Percentiles rank a stretch among this genome's conserved stretches.
Evolutionary conservation across 345 rosid genomes (phyloP).

Genomic region (Populus euphratica): DNA sequence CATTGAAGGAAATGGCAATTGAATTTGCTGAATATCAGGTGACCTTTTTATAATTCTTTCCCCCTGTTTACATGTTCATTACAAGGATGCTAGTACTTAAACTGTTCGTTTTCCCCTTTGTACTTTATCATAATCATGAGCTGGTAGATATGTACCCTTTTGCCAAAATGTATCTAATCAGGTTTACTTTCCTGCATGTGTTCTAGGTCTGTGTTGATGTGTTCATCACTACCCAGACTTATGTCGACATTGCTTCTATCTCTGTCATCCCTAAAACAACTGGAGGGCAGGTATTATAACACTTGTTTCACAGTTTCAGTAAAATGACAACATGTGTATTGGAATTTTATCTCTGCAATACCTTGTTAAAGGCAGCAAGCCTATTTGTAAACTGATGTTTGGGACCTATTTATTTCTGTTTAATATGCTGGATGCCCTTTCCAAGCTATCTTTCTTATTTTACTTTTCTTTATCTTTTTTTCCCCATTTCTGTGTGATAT

Average conservation of each 20-base stretch:
- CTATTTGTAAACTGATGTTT: not conserved
- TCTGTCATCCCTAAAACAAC: constrained; percentile 87
- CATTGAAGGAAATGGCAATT: constrained; percentile 87
- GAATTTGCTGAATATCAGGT: constrained; percentile 99
- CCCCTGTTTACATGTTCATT: not conserved
- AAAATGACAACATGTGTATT: not conserved
- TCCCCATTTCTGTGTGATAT: not conserved
- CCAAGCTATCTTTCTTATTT: not conserved
- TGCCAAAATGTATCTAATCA: not conserved
- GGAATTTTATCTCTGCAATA: not conserved
- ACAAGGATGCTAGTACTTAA: not conserved
- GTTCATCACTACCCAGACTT: constrained; percentile 81
- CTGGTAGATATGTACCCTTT: not conserved
- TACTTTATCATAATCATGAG: constrained; percentile 1
- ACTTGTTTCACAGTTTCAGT: not conserved
- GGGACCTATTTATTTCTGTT: not conserved
- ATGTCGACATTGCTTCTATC: constrained; percentile 86
- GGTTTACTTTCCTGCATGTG: not conserved
- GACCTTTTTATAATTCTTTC: constrained; percentile 8
- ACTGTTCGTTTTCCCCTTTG: not conserved
- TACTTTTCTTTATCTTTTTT: not conserved
- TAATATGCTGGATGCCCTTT: not conserved
- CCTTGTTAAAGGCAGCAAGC: not conserved
- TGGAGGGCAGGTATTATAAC: constrained; percentile 77
- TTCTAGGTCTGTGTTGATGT: constrained; percentile 93